Base-by-base conservation (phyloP, 1,139 yeast genomes). In the Wickerhamiella infanticola region DNA sequence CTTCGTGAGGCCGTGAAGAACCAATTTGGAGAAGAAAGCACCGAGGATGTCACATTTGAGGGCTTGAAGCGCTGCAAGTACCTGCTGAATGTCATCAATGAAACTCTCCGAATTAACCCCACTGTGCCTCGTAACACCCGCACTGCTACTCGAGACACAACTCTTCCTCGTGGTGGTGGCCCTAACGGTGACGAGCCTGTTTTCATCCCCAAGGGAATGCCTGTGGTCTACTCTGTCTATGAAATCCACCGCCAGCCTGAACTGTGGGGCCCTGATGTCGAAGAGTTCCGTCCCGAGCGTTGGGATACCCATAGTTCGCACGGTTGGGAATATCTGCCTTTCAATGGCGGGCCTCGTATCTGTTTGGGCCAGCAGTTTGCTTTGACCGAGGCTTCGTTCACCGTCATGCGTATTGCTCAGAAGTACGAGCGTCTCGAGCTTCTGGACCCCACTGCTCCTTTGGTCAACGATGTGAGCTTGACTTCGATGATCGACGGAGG, bases 311-410 rank as follows among this genome's bases (percentile, higher is more conserved):
- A 41, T 45, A 37, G 40, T 35, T 39, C 48, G 29, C 50, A 48
- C 35, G 41, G 52, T 7, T 60, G 63, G 63, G 58, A 52, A 26
- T 60, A 55, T 41, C 47, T 58, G 27, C 63, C 63, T 2, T 73
- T 72, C 62, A 72, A 72, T 51, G 78, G 77, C 39, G 78, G 79
- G 11, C 77, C 78, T 38, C 62, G 79, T 46, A 72, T 73, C 48
- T 74, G 78, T 53, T 62, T 74, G 49, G 78, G 78, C 23, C 78
- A 73, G 56, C 78, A 73, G 55, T 71, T 69, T 59, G 77, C 77
- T 1, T 64, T 73, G 49, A 73, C 77, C 5, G 78, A 74, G 58
- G 72, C 73, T 11, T 63, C 71, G 3, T 73, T 35, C 27, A 71
- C 42, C 3, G 13, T 45, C 6, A 13, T 36, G 7, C 42, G 42